phyloP scores from a whole-genome alignment of 2,329 filamentous ascomycete genomes.

The Coniochaeta pulveracea region DNA sequence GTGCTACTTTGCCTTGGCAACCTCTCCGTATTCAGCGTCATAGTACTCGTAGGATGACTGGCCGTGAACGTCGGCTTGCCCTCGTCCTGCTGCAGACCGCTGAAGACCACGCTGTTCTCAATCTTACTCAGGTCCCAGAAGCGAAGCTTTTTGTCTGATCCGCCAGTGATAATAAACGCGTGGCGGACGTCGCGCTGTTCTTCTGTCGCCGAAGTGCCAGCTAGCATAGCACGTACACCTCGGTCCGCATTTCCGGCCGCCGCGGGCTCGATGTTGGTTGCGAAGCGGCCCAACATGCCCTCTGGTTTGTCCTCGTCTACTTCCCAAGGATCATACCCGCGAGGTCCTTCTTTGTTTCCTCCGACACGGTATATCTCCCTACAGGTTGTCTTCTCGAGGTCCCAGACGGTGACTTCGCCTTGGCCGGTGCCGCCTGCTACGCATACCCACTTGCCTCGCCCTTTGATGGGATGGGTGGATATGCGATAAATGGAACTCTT shows the following conservation, averaged over 20 bases:
- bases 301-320: conserved; percentile 84
- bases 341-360: conserved; percentile 46
- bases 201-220: conserved; percentile 49
- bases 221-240: conserved; percentile 64
- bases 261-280: conserved; percentile 57
- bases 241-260: conserved; percentile 44
- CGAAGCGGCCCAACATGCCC: conserved; percentile 77
- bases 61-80: conserved; percentile 61
- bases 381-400: conserved; percentile 80
- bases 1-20: conserved; percentile 25
- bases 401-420: conserved; percentile 91
- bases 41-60: conserved; percentile 48
- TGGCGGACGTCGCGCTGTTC: conserved; percentile 61
- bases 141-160: conserved; percentile 79
- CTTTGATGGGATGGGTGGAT: conserved; percentile 65
- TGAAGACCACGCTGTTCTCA: conserved; percentile 71
- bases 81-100: conserved; percentile 62
- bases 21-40: conserved; percentile 57
- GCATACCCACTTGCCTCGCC: conserved; percentile 74
- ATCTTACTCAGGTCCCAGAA: conserved; percentile 84
- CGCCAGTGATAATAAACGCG: conserved; percentile 77
- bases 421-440: conserved; percentile 78
- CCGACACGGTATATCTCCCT: conserved; percentile 76
- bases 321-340: conserved; percentile 71
- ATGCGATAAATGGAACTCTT: conserved; percentile 72